Evolutionary conservation across 2,329 filamentous ascomycete genomes (phyloP), one percentile per base, ranked within the genome.

Genomic region (Cryoendolithus antarcticus): DNA sequence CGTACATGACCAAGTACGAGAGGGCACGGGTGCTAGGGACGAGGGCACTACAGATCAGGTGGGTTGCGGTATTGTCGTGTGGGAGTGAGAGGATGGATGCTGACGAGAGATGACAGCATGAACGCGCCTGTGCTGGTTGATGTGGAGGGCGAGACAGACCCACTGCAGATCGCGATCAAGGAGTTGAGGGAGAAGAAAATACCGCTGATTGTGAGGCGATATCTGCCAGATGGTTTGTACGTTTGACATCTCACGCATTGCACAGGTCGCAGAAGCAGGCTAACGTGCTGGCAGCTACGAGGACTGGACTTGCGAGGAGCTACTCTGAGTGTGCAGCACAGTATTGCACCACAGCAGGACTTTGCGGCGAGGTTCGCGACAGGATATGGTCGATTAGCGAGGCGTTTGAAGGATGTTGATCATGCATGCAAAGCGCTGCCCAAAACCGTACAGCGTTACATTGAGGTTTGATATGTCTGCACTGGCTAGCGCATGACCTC

Each of bases 1-100:
- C 89, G 2, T 98, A 95, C 67, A 93, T 98, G 89, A 98, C 91
- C 50, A 98, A 98, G 69, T 98, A 98, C 65, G 91, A 98, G 71
- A 77, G 80, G 53, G 91, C 91, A 46, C 79, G 91, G 57, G 89
- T 98, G 43, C 67, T 98, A 48, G 91, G 91, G 35, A 96, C 91
- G 31, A 74, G 91, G 50, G 91, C 91, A 30, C 64, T 96, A 58
- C 91, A 98, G 65, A 96, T 98, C 58, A 95, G 86, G 86, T 93
- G 63, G 39, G 76, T 52, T 10, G 21, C 39, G n/a, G 19, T 21
- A 21, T 21, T 21, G 19, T 21, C 6, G 19, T 21, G 6, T 21
- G 19, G 19, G 19, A 21, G 19, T 21, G 19, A 21, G 19, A 3
- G 19, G 19, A 6, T 6, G 3, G 19, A n/a, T 21, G 44, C 56